These are phyloP conservation scores for Mortierella sp. DNA, from an alignment of 371 early-diverging fungal species.

Conservation along the genomic window DNA sequence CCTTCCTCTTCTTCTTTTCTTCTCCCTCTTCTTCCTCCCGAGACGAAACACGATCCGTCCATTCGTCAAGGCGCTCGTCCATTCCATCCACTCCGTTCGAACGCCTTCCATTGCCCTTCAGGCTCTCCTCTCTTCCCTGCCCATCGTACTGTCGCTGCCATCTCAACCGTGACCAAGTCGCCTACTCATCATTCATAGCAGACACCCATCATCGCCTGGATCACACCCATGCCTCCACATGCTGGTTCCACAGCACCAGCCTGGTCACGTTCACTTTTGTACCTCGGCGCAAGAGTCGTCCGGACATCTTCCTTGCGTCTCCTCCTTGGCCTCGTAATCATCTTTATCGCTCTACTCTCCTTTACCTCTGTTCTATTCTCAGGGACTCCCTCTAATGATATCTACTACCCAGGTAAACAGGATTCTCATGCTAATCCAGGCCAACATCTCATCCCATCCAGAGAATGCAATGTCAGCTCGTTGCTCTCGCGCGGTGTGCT, in stretches of 20 bases:
- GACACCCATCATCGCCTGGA: background rate
- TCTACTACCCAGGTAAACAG: conserved; percentile 49
- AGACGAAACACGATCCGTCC: too few species aligned
- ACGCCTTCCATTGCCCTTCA: background rate
- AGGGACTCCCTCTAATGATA: conserved; percentile 32
- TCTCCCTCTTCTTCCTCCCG: background rate
- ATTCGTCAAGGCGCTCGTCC: background rate
- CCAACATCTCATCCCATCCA: too few species aligned
- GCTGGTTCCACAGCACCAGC: conserved; percentile 24
- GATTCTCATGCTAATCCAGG: too few species aligned
- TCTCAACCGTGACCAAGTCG: background rate
- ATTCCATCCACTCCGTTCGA: background rate
- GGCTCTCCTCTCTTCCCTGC: conserved; percentile 9
- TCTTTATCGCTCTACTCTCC: conserved; percentile 32
- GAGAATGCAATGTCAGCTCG: too few species aligned
- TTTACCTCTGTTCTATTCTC: conserved; percentile 47
- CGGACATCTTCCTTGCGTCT: conserved; percentile 36
- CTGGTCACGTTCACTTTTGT: conserved; percentile 17
- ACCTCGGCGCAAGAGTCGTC: conserved; percentile 20
- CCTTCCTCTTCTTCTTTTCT: background rate
- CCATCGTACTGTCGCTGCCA: background rate
- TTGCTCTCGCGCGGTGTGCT: too few species aligned
- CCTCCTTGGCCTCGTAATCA: conserved; percentile 36
- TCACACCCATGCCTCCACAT: conserved; percentile 20
- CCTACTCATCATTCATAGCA: background rate